Percentiles rank a stretch among this genome's conserved stretches.
Evolutionary conservation across 805 yeast genomes (phyloP).

Genomic region (Candida adriatica): DNA sequence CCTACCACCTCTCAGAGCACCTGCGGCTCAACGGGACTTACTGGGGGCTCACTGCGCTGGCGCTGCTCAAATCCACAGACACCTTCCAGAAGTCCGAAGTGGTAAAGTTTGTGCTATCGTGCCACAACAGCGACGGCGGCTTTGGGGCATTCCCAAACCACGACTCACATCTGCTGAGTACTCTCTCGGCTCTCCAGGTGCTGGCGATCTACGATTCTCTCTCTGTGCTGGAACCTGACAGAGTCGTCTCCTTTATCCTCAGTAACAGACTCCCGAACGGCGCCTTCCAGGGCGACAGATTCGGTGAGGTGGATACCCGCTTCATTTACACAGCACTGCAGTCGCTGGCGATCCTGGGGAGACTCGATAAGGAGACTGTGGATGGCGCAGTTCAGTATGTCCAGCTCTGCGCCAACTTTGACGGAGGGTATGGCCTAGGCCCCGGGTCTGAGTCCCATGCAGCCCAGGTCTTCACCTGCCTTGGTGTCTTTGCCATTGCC

Average conservation of each 20-base stretch:
- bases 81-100: constrained; percentile 59
- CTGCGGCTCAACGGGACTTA: constrained; percentile 85
- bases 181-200: constrained; percentile 83
- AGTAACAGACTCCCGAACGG: constrained; percentile 43
- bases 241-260: constrained; percentile 31
- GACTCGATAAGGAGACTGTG: constrained; percentile 46
- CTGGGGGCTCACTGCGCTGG: constrained; percentile 87
- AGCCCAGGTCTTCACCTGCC: constrained; percentile 83
- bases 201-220: constrained; percentile 59
- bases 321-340: constrained; percentile 81
- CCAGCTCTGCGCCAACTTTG: constrained; percentile 73
- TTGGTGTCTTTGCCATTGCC: constrained; percentile 72
- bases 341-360: constrained; percentile 62
- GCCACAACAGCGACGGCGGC: constrained; percentile 66
- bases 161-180: constrained; percentile 80
- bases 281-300: constrained; percentile 81
- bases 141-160: constrained; percentile 88
- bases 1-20: constrained; percentile 89
- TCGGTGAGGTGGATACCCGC: constrained; percentile 90
- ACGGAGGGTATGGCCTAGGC: constrained; percentile 90
- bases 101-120: constrained; percentile 58
- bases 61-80: constrained; percentile 46
- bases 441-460: constrained; percentile 97
- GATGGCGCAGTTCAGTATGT: constrained; percentile 64
- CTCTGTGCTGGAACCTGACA: constrained; percentile 29